Evolutionary conservation across 371 early-diverging fungal species (phyloP), one percentile per base, ranked within the genome.

Genomic region (Thermomucor indicae-seudaticae): DNA sequence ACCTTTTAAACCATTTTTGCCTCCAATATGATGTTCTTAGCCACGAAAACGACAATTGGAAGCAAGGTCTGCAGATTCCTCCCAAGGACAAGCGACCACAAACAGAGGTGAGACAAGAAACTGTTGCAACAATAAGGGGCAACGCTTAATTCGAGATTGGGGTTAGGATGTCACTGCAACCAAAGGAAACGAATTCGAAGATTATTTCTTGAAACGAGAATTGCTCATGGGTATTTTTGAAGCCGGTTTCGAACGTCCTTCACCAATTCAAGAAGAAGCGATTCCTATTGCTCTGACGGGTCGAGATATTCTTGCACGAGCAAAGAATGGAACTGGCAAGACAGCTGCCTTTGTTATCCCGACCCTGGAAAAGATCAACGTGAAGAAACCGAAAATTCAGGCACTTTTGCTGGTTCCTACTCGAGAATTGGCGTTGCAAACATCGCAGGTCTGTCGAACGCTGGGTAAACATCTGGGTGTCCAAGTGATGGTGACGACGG

Each of bases 291-390:
- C 97, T 2, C 81, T 99, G 35, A 85, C 95, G 16, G 97, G 97
- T 4, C 78, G 94, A 53, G 97, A 99, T 70, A 92, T 98, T 43
- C 78, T 97, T 32, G 98, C 97, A 6, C 77, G 96, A 54, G 95
- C 98, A 41, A 98, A 98, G 74, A 98, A 97, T 67, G 99, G 99
- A 16, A 98, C 98, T 0, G 99, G 99, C 39, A 99, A 99, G 68
- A 97, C 99, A 0, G 98, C 95, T 16, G 96, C 97, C 0, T 98
- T 96, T 69, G 83, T 92, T 34, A 96, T 99, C 50, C 97, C 97
- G 5, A 83, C 92, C 1, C 78, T 98, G 44, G 96, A 98, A 66
- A 97, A 94, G 75, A 83, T 96, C 53, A 85, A 93, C 68, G 75
- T 81, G 14, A 78, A 85, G 43, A 83, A 87, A 52, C 70, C 80